Evolutionary conservation across 139 green algal species (phyloP).

Genomic region (Chlamydomonas urium): DNA sequence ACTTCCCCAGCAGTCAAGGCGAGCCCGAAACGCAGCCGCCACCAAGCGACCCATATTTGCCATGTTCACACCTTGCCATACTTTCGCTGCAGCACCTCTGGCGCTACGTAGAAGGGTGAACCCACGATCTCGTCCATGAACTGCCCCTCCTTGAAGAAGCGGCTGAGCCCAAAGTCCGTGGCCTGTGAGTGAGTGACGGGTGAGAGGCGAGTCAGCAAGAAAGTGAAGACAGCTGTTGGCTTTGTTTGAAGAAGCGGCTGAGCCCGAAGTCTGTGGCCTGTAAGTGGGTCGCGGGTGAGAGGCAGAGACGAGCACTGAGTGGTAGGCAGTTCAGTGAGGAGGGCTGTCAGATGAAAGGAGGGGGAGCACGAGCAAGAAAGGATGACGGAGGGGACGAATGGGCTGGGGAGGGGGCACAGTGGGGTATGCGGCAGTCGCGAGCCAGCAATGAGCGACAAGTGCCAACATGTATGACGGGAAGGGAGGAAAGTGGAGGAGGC

Average conservation of each 20-base stretch:
- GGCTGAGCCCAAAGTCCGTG: slow-evolving; percentile 77
- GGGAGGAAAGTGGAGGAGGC: background rate
- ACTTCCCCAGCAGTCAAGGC: too few species aligned
- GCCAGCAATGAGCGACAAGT: background rate
- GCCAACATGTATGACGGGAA: background rate
- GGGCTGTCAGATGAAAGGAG: background rate
- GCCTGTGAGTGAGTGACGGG: slow-evolving; percentile 45
- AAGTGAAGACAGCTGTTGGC: too few species aligned
- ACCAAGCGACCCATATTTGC: too few species aligned
- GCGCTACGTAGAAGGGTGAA: slow-evolving; percentile 60
- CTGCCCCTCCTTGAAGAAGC: slow-evolving; percentile 41
- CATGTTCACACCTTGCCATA: slow-evolving; percentile 43
- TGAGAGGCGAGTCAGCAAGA: background rate
- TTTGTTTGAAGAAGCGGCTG: slow-evolving; percentile 61
- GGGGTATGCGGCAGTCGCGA: too few species aligned
- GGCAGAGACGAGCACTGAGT: background rate
- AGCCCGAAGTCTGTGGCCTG: slow-evolving; percentile 81
- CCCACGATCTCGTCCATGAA: slow-evolving; percentile 68
- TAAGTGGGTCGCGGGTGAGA: too few species aligned
- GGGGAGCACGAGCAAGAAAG: background rate
- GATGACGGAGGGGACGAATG: background rate
- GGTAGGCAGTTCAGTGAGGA: background rate
- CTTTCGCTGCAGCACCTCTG: slow-evolving; percentile 38
- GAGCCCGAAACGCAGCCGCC: too few species aligned
- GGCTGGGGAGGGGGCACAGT: too few species aligned